Evolutionary conservation across 106 monocot genomes (phyloP).

Genomic region (Allium cepa): DNA sequence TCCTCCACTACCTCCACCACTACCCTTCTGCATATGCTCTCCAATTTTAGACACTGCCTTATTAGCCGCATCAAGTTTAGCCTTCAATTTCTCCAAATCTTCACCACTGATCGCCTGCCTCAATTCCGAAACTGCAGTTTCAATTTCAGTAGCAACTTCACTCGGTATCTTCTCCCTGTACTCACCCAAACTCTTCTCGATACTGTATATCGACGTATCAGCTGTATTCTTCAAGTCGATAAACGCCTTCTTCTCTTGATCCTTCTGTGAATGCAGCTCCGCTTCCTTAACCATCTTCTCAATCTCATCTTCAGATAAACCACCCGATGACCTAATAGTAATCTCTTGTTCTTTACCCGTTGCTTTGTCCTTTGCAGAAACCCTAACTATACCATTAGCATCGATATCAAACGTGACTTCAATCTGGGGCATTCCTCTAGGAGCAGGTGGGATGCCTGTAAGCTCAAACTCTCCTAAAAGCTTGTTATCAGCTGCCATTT

Average conservation of each 20-base stretch:
- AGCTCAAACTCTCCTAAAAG: slow-evolving; percentile 66
- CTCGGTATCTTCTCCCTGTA: slow-evolving; percentile 59
- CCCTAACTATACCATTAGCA: slow-evolving; percentile 63
- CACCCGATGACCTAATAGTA: slow-evolving; percentile 60
- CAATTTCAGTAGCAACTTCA: slow-evolving; percentile 50
- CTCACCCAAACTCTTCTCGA: slow-evolving; percentile 65
- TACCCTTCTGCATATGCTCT: slow-evolving; percentile 44
- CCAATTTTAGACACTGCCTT: slow-evolving; percentile 62
- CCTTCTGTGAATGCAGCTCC: slow-evolving; percentile 52
- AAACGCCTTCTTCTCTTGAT: slow-evolving; percentile 51
- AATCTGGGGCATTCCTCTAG: slow-evolving; percentile 58
- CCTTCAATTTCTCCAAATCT: slow-evolving; percentile 35
- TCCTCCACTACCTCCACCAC: slow-evolving; percentile 13
- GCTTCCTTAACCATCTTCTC: slow-evolving; percentile 66
- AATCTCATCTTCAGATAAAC: slow-evolving; percentile 61
- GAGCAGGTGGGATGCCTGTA: slow-evolving; percentile 57
- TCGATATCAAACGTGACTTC: slow-evolving; percentile 74
- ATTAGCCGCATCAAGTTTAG: slow-evolving; percentile 44
- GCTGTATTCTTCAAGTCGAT: slow-evolving; percentile 52
- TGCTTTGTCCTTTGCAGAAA: slow-evolving; percentile 65
- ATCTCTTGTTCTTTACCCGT: slow-evolving; percentile 70
- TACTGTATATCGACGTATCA: slow-evolving; percentile 47
- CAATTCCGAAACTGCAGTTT: slow-evolving; percentile 42
- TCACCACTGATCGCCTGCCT: slow-evolving; percentile 41
- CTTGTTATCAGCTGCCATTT: slow-evolving; percentile 71